Evolutionary conservation across 1,139 yeast species (phyloP), one percentile per base, ranked within the genome.

Genomic region (Geotrichum histeridarum): DNA sequence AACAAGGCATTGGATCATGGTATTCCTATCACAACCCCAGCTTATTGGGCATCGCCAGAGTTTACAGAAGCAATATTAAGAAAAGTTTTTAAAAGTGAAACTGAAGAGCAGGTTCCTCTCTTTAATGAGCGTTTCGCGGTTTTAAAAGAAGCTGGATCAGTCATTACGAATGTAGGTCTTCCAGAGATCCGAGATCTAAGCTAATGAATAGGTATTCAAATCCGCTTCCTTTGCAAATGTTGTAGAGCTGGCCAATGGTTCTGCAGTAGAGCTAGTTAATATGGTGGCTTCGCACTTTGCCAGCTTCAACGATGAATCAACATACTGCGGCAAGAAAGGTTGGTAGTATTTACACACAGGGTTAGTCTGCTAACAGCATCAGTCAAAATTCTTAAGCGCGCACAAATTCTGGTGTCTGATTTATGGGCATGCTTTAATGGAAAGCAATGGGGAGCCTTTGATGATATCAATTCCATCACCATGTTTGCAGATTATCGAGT

Each of bases 401-500:
- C 76, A 11, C 77, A 74, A 59, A 74, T 74, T 38, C 62, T 74
- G 14, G 72, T 71, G 1, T 70, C 73, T 2, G 77, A 74, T 48
- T 58, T 74, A 14, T 74, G 78, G 78, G 77, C 76, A 1, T 71
- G 76, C 60, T 74, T 74, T 54, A 60, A 70, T 31, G 73, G 74
- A 30, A 14, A 61, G 22, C 60, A 65, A 4, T 67, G 61, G 50
- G 77, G 77, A 8, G 51, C 54, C 18, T 74, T 74, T 54, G 36
- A 56, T 17, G 78, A 74, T 56, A 74, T 74, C 42, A 73, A 69
- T 55, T 53, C 61, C 27, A 62, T 74, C 46, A 73, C 77, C n/a
- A 74, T 74, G 78, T 74, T 74, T 64, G 77, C 77, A 11, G 77
- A 74, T 59, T 74, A 74, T 56, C 65, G 77, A 12, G 78, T 74